Base-by-base conservation (phyloP, 495 filamentous ascomycete genomes). In the Tuber umbilicatum region DNA sequence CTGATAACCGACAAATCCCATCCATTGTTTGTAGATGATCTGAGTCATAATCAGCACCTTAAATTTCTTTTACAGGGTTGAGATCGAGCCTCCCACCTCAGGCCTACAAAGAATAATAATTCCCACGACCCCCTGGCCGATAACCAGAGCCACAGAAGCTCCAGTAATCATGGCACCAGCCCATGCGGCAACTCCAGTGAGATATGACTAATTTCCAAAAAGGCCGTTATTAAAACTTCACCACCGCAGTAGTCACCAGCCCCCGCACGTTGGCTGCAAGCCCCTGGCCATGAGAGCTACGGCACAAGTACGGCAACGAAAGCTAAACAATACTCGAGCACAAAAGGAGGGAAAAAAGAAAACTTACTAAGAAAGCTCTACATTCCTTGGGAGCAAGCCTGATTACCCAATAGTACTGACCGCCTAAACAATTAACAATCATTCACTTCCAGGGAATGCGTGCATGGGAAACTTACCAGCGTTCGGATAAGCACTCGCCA, bases 401-500 rank as follows among this genome's bases (percentile, higher is more conserved):
- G 27, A 78, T 78, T n/a, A 79, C 77, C 77, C 77, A 79, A 55
- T 74, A 79, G 40, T 79, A 79, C 72, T 79, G 77, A 17, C 77
- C 77, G 23, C 77, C 77, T 79, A 47, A 64, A 31, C 67, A 50
- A 37, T 68, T 37, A 31, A 21, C n/a, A 69, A 35, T 27, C 2
- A 31, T 37, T 43, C 12, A n/a, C 12, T 16, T 35, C 37, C 17
- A 14, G 35, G 71, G 31, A 43, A 74, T 31, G 21, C n/a, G n/a
- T 6, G 31, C 64, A 69, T 27, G 55, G 31, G 55, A 31, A 64
- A 64, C 55, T 14, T 70, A 79, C 77, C 77, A 64, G 77, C 77
- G 50, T 79, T 79, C 16, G 77, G 77, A 70, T 79, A 79, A 50
- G 77, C 77, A 74, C 77, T 79, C 12, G 77, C 77, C 40, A 79